Evolutionary conservation across 163 green algal genomes (phyloP), one percentile per base, ranked within the genome.

Genomic region (Chloromonas sp.): DNA sequence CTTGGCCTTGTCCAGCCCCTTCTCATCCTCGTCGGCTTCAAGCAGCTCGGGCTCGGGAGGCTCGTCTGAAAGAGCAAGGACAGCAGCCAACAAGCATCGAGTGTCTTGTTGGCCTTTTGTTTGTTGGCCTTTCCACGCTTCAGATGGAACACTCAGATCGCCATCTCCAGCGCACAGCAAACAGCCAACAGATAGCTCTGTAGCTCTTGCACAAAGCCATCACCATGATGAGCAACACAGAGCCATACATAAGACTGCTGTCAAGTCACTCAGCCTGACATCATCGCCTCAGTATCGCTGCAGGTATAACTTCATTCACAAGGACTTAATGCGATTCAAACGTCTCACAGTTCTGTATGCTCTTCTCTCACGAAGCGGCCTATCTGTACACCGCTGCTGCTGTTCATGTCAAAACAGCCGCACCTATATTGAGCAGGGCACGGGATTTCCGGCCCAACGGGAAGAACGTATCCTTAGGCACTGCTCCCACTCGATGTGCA

Each of bases 381-480:
- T 36, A 36, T 36, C 36, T 36, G 36, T 36, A 36, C 36, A 36
- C 36, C 36, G 36, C 36, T 36, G 36, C 36, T 36, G 36, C 36
- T 36, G 36, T 36, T 36, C 36, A 36, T 36, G 36, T 36, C 36
- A 36, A 36, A 36, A 36, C 36, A 36, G 36, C 14, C 79, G 74
- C 78, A 80, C 81, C 84, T 61, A 79, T 79, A 3, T 58, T n/a
- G 1, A 87, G 78, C 79, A 87, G 79, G 36, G 15, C 15, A 58
- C 82, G 71, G 15, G 62, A 82, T 11, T 14, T 36, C 58, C 60
- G 70, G 14, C 89, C 89, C n/a, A 93, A 83, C 70, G 90, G 90
- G 86, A 89, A 90, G 78, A 91, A 93, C 59, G 83, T 60, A 58
- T 91, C 89, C 71, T 85, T 84, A 3, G 90, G 90, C 81, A 93